Conservation (phyloP, 2,329 filamentous ascomycete species). For the Paecilomyces fulvus region DNA sequence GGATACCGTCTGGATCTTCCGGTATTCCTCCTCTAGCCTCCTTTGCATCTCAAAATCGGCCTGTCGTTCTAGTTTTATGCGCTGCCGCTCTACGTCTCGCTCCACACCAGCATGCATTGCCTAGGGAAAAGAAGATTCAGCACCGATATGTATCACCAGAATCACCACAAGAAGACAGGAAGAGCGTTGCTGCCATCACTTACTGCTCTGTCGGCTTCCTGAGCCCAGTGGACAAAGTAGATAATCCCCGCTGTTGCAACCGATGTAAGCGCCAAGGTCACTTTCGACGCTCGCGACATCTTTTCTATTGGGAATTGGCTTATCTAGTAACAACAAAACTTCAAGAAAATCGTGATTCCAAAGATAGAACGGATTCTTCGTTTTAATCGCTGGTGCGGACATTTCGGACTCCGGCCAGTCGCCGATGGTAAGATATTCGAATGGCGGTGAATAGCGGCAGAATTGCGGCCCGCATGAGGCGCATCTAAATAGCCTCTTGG, state of each 20-base stretch:
- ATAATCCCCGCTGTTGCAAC: constrained; percentile 69
- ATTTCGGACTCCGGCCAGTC: not conserved
- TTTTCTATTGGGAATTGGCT: not conserved
- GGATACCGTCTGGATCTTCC: constrained; percentile 73
- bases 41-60: constrained; percentile 91
- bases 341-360: not conserved
- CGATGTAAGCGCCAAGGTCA: constrained; percentile 72
- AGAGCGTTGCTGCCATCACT: constrained; percentile 20
- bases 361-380: not conserved
- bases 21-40: constrained; percentile 78
- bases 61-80: constrained; percentile 80
- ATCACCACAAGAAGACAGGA: not conserved
- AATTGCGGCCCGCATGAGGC: constrained; percentile 21
- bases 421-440: constrained; percentile 7
- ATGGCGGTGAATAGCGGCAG: constrained; percentile 25
- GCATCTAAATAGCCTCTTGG: constrained; percentile 15
- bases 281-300: constrained; percentile 87
- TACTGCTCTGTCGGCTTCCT: constrained; percentile 75
- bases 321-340: not conserved
- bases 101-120: constrained; percentile 94
- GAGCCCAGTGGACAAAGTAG: constrained; percentile 79
- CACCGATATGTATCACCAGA: not conserved
- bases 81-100: constrained; percentile 89
- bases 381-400: constrained; percentile 2
- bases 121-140: constrained; percentile 28